Base-by-base conservation (phyloP, 108 stramenopile species). In the Cylindrotheca closterium region DNA sequence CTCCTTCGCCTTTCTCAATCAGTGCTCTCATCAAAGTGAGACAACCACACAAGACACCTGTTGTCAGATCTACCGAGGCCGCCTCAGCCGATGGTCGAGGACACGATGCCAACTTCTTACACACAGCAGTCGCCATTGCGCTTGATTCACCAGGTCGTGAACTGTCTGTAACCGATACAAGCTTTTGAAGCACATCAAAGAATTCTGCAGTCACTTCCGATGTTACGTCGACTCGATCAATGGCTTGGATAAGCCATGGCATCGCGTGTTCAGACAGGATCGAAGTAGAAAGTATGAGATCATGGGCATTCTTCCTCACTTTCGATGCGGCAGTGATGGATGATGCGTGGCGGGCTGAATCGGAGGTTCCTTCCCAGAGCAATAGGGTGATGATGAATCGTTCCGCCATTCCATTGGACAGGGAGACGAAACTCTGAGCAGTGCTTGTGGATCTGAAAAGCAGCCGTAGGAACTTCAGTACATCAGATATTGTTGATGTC, bases 1-100 rank as follows among this genome's bases (percentile, higher is more conserved):
- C 21, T 37, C 75, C 84, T n/a, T 80, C 80, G 28, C 60, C 74
- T 19, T 53, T 79, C 67, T 86, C 85, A 32, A 92, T 74, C 2
- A 95, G 60, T 42, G 89, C 78, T 46, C 83, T 60, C 22, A 95
- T 55, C 15, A 95, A 71, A 34, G 77, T 78, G 51, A 95, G 65
- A 60, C 94, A 95, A 26, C 91, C 94, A 53, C 91, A 86, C 21
- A 95, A 63, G 15, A 91, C 88, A 49, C 87, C 88, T 18, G 89
- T 89, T 30, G 88, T 75, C 33, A 76, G 63, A 60, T 86, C 84
- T 24, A 78, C 63, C 29, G 59, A 24, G 18, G 77, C 78, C 51
- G 63, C 77, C 22, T 91, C 88, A 42, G 57, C 76, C 18, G 60
- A 70, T 47, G 79, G 78, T 12, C 84, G 60, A 15, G 86, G 85